phyloP scores from a whole-genome alignment of 805 yeast species.

The Wickerhamomyces xylosicus region DNA sequence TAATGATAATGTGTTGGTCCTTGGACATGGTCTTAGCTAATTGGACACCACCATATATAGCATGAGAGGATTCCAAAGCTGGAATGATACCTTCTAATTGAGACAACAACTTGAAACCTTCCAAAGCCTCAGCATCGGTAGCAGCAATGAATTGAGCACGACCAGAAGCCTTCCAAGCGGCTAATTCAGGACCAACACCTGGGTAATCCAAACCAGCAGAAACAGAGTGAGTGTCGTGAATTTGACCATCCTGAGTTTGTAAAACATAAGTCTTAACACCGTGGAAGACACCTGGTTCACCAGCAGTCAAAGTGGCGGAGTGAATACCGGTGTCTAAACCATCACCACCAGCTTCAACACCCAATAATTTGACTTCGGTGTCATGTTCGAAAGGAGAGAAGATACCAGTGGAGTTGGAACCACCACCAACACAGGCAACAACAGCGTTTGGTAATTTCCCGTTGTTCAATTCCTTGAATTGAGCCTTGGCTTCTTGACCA shows the following conservation, averaged over 20 bases:
- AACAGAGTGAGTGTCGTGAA: constrained; percentile 94
- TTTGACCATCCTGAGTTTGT: constrained; percentile 90
- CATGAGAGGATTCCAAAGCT: constrained; percentile 96
- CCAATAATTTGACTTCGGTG: constrained; percentile 64
- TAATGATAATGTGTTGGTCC: constrained; percentile 77
- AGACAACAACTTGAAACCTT: constrained; percentile 80
- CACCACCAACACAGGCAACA: constrained; percentile 99
- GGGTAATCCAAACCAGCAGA: constrained; percentile 99
- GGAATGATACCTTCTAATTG: constrained; percentile 98
- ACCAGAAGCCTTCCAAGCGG: constrained; percentile 90
- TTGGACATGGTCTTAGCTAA: constrained; percentile 74
- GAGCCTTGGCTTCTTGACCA: constrained; percentile 90
- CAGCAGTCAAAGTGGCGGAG: constrained; percentile 92
- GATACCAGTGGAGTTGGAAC: constrained; percentile 93
- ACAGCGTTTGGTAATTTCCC: constrained; percentile 87
- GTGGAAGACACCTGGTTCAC: constrained; percentile 95
- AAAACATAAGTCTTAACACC: constrained; percentile 93
- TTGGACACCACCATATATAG: constrained; percentile 83
- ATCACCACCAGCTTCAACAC: constrained; percentile 99
- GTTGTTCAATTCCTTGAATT: constrained; percentile 66
- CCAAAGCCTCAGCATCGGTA: constrained; percentile 89
- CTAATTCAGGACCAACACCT: constrained; percentile 98
- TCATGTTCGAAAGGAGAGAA: constrained; percentile 91
- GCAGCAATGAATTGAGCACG: constrained; percentile 89
- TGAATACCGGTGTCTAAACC: constrained; percentile 85